Evolutionary conservation across 2,329 filamentous ascomycete genomes (phyloP).

Genomic region (Amauroascus niger): DNA sequence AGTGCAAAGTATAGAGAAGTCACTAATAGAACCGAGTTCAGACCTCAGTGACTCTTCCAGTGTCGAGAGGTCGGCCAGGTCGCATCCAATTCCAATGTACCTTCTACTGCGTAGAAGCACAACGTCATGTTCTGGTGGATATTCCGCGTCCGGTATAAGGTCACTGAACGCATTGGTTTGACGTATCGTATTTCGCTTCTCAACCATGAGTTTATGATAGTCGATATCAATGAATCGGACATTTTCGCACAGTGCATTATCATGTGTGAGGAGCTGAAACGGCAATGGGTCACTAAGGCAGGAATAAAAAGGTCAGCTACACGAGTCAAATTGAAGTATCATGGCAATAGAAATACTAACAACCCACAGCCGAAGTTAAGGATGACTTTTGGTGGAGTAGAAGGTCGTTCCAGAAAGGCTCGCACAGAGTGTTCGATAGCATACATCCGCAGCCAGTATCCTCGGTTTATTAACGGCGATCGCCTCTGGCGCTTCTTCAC

Average conservation of each 20-base stretch:
- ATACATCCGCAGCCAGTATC: conserved; percentile 78
- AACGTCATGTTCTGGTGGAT: conserved; percentile 20
- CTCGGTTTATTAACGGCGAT: conserved; percentile 81
- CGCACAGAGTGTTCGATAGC: conserved; percentile 66
- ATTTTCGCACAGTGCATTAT: conserved; percentile 48
- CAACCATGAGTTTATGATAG: conserved; percentile 67
- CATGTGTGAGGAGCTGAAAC: conserved; percentile 67
- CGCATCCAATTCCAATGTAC: conserved; percentile 73
- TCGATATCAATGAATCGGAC: conserved; percentile 75
- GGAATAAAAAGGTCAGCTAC: conserved; percentile 7
- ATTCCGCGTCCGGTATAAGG: conserved; percentile 41
- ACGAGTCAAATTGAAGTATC: background rate
- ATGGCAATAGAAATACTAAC: conserved; percentile 58
- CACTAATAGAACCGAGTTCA: conserved; percentile 46
- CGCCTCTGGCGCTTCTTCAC: conserved; percentile 73
- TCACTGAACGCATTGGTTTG: conserved; percentile 51
- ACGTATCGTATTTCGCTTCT: conserved; percentile 60
- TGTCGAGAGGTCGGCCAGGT: conserved; percentile 57
- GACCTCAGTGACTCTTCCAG: conserved; percentile 52
- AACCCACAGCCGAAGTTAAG: conserved; percentile 85
- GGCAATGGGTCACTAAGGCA: conserved; percentile 66
- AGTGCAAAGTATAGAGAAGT: conserved; percentile 62
- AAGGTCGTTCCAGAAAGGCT: conserved; percentile 56
- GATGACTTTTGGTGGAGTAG: conserved; percentile 56
- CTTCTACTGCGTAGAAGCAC: conserved; percentile 56